Base-by-base conservation (phyloP, 345 rosid species). In the Physaria fendleri region DNA sequence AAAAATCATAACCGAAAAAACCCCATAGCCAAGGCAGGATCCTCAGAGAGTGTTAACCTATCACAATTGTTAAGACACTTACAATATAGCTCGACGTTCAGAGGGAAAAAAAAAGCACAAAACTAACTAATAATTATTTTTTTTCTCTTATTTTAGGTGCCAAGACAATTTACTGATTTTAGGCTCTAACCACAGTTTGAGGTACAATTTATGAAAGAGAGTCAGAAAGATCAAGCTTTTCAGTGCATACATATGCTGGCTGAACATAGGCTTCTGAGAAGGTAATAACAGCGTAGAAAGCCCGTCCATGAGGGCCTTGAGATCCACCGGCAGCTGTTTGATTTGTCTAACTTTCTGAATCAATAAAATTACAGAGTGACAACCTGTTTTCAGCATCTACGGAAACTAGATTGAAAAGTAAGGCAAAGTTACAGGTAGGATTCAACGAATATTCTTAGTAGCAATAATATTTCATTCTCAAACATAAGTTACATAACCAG, bases 11-110 rank as follows among this genome's bases (percentile, higher is more conserved):
- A n/a, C n/a, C n/a, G n/a, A n/a, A n/a, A 90, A 73, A 93, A 89
- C 43, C 96, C 99, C 99, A 93, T 93, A 64, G 97, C 97, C 65
- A 93, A 72, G 53, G 99, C 95, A 76, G 91, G 92, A 79, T 93
- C 99, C 77, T 93, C 99, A 7, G 99, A 85, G 63, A 89, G 96
- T 18, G 93, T 68, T 62, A 89, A 74, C 83, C 99, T 93, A 71
- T 40, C 50, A 69, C 30, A 47, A 22, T 46, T 46, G 22, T 53
- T 45, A 37, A 6, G 45, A 30, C 51, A 62, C n/a, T 37, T n/a
- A n/a, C n/a, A n/a, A n/a, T n/a, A n/a, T n/a, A n/a, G n/a, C n/a
- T n/a, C n/a, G n/a, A n/a, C n/a, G n/a, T n/a, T 15, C 30, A 15
- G 10, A 13, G 20, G 28, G 29, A n/a, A 9, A 9, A 6, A 35